phyloP scores from a whole-genome alignment of 2,329 filamentous ascomycete species.

The Colletotrichum sp. region DNA sequence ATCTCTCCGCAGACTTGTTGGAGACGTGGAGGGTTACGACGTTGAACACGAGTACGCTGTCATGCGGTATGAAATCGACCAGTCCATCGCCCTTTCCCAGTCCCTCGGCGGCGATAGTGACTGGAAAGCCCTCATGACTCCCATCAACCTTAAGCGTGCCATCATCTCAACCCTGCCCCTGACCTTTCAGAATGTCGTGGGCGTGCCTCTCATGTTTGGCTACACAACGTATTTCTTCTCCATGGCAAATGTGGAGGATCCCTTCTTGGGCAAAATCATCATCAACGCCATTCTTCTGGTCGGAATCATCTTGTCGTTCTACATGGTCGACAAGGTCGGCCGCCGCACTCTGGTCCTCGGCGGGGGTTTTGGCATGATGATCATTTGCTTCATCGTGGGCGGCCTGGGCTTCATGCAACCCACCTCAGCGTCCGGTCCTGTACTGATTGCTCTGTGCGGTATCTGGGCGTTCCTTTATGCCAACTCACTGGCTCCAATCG shows the following conservation, averaged over 20 bases:
- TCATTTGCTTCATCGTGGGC: neutral
- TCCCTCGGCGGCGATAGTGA: neutral
- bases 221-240: slow-evolving; percentile 29
- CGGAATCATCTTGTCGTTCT: slow-evolving; percentile 21
- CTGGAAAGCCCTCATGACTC: neutral
- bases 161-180: neutral
- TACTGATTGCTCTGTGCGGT: slow-evolving; percentile 17
- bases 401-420: neutral
- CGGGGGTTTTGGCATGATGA: neutral
- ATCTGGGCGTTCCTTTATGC: neutral
- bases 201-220: slow-evolving; percentile 26
- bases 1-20: neutral
- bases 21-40: neutral
- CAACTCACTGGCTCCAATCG: neutral
- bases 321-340: slow-evolving; percentile 25
- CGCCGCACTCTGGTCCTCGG: neutral
- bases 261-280: slow-evolving; percentile 26
- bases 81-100: neutral
- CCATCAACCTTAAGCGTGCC: neutral
- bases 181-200: slow-evolving; percentile 25
- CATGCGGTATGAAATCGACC: neutral
- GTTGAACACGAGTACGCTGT: neutral
- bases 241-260: slow-evolving; percentile 24
- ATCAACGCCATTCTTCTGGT: slow-evolving; percentile 12
- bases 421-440: slow-evolving; percentile 1